These are phyloP conservation scores for Penicillium atrosanguineum DNA, from an alignment of 495 filamentous ascomycete species.

Conservation along the genomic window DNA sequence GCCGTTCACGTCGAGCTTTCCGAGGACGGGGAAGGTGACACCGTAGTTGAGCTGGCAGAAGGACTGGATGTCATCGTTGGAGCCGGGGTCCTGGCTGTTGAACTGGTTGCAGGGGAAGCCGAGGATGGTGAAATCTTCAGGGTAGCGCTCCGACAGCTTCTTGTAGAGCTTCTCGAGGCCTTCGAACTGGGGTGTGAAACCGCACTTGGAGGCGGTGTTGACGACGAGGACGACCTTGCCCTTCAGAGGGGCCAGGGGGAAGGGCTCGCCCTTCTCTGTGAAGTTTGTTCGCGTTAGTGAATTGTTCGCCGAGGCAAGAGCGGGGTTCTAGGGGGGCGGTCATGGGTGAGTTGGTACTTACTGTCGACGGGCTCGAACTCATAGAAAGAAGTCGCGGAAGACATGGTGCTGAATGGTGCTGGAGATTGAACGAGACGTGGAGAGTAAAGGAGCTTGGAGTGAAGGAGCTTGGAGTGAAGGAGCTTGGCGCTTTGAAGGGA, in stretches of 20 bases:
- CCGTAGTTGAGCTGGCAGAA: constrained; percentile 97
- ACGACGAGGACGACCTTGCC: constrained; percentile 94
- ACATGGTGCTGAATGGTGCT: constrained; percentile 56
- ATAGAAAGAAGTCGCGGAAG: constrained; percentile 85
- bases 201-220: constrained; percentile 99
- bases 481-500: constrained; percentile 1
- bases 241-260: constrained; percentile 64
- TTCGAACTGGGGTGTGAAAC: constrained; percentile 95
- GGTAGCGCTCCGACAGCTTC: constrained; percentile 61
- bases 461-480: neutral
- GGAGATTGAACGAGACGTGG: neutral
- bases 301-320: neutral
- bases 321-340: neutral
- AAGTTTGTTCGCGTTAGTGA: constrained; percentile 8
- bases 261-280: constrained; percentile 72
- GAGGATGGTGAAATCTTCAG: constrained; percentile 77
- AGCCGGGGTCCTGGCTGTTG: constrained; percentile 81
- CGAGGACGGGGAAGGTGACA: constrained; percentile 86
- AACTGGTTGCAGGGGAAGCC: constrained; percentile 99
- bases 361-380: constrained; percentile 85
- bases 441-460: neutral
- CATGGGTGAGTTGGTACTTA: constrained; percentile 42
- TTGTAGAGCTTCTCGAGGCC: constrained; percentile 92
- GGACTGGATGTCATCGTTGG: constrained; percentile 83
- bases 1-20: constrained; percentile 93